Evolutionary conservation across 2,329 filamentous ascomycete genomes (phyloP).

Genomic region (Epichloe typhina): DNA sequence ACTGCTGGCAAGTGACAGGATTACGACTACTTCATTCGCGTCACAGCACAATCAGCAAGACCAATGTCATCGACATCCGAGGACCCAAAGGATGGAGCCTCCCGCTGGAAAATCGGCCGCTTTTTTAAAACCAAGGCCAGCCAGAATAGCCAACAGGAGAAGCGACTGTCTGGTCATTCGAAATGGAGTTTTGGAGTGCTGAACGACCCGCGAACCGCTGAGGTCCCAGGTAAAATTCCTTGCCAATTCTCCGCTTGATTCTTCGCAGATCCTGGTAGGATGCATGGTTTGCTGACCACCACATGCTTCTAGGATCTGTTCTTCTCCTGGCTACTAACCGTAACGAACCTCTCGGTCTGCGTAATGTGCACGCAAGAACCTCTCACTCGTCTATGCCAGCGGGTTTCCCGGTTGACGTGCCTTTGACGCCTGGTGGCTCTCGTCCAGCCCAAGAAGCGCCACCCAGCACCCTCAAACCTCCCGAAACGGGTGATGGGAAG

Average conservation of each 20-base stretch:
- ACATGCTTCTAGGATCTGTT: constrained; percentile 6
- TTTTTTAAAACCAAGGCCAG: neutral
- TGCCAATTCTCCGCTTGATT: neutral
- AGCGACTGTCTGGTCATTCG: neutral
- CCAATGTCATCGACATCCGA: constrained; percentile 4
- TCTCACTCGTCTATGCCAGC: constrained; percentile 36
- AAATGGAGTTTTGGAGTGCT: constrained; percentile 8
- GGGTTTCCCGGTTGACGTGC: constrained; percentile 26
- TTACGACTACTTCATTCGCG: neutral
- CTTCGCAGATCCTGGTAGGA: too few relatives aligned
- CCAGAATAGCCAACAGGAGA: neutral
- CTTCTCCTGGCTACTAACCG: constrained; percentile 9
- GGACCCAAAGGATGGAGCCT: neutral
- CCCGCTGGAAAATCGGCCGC: neutral
- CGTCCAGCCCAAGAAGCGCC: constrained; percentile 7
- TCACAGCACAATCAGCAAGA: neutral
- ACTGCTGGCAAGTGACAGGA: neutral
- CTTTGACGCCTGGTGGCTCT: constrained; percentile 16
- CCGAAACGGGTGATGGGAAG: constrained; percentile 27
- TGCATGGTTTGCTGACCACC: too few relatives aligned
- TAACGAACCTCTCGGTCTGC: constrained; percentile 9
- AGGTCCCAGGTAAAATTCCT: constrained; percentile 6
- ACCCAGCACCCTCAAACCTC: constrained; percentile 5
- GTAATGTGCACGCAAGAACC: constrained; percentile 5
- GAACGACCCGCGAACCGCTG: constrained; percentile 6